phyloP scores from a whole-genome alignment of 306 rosid genomes.

The Vigna angularis region DNA sequence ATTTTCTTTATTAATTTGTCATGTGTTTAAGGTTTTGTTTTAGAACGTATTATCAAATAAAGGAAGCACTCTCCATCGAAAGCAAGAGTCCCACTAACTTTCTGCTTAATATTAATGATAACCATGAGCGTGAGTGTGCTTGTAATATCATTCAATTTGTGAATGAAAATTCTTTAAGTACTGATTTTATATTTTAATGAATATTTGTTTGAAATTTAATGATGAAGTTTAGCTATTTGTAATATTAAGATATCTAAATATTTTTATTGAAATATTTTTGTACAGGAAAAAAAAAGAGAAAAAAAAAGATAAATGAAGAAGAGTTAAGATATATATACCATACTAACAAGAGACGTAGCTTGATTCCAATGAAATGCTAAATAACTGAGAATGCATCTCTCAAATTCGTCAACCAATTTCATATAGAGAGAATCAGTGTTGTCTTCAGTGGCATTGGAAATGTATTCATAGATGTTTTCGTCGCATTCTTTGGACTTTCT shows the following conservation, averaged over 20 bases:
- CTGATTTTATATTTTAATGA: neutral
- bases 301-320: too few species aligned
- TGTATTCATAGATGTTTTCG: constrained; percentile 58
- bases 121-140: neutral
- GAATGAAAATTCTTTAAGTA: neutral
- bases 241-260: neutral
- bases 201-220: neutral
- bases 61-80: neutral
- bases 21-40: neutral
- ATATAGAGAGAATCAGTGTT: constrained; percentile 54
- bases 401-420: constrained; percentile 67
- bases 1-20: too few species aligned
- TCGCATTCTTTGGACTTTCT: constrained; percentile 62
- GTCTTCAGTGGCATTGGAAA: constrained; percentile 50
- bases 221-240: neutral
- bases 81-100: neutral
- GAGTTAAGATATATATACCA: constrained; percentile 43
- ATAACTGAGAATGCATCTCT: constrained; percentile 74
- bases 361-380: constrained; percentile 89
- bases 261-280: too few species aligned
- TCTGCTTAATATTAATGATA: too few species aligned
- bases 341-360: constrained; percentile 58
- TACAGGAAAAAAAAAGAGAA: too few species aligned
- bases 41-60: too few species aligned
- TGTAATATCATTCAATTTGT: neutral